Evolutionary conservation across 1,284 basidiomycete genomes (phyloP), one percentile per base, ranked within the genome.

Genomic region (Hemileia vastatrix): DNA sequence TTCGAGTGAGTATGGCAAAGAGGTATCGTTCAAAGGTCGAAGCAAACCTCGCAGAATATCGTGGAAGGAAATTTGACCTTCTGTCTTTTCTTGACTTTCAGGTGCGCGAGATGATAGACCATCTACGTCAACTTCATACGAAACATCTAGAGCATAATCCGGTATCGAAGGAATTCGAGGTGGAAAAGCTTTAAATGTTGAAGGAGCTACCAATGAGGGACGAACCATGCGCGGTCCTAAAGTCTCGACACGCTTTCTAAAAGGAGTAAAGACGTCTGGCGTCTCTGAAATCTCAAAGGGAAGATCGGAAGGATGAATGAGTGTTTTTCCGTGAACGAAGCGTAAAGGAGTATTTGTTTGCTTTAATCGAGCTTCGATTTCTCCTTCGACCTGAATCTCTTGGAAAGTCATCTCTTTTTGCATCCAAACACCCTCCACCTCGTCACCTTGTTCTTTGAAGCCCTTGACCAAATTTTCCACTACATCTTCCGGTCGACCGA

Each of bases 201-300:
- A 54, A 15, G 72, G 67, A 2, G 72, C 70, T 9, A 70, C 54
- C 1, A 72, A 52, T 4, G 71, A 70, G 43, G 67, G 55, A 1
- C 68, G 66, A 13, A 77, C 49, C 70, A 80, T 74, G 6, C 68
- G 67, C 6, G 76, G 59, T 0, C 77, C 78, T 6, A 78, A 66
- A 3, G 70, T 76, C 64, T 81, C 80, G 44, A 80, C 77, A 44
- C 73, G 71, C 66, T 80, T 80, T 15, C 80, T 68, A 69, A 80
- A 81, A 3, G 72, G 72, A 0, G 80, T 80, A 60, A 80, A 81
- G 48, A 80, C 77, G 65, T 80, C 78, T 3, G 79, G 79, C 2
- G 76, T 78, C n/a, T 78, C 63, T 4, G 59, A 67, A 21, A 76
- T 66, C 1, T 75, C 54, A 68, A 80, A 80, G 0, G 80, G 79